These are phyloP conservation scores for Monilinia fructigena DNA, from an alignment of 2,329 filamentous ascomycete genomes.

Conservation along the genomic window DNA sequence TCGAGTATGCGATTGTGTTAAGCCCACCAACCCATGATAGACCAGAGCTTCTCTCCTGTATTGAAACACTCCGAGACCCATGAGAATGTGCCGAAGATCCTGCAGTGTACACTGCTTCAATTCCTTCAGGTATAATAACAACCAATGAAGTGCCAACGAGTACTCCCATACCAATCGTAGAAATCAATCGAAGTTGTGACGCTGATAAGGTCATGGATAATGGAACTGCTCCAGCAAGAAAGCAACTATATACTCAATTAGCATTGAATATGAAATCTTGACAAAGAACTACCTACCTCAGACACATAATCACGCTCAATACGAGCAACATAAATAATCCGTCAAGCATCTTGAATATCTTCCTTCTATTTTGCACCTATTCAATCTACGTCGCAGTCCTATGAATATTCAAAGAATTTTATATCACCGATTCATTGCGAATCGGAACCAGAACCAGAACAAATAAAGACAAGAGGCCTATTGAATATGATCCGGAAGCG, in stretches of 20 bases:
- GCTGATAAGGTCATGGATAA: conserved; percentile 84
- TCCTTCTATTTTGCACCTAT: not conserved
- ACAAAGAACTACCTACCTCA: conserved; percentile 55
- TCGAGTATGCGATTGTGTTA: conserved; percentile 27
- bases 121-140: conserved; percentile 95
- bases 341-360: conserved; percentile 39
- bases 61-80: conserved; percentile 27
- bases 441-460: not conserved
- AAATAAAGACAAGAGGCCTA: not conserved
- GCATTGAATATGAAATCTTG: not conserved
- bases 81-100: conserved; percentile 40
- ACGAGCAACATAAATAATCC: conserved; percentile 41
- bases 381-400: conserved; percentile 12
- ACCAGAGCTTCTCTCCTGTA: conserved; percentile 25
- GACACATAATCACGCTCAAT: conserved; percentile 53
- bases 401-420: not conserved
- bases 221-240: conserved; percentile 86
- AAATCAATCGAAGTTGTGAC: conserved; percentile 83
- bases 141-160: conserved; percentile 93
- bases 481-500: not conserved
- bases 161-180: conserved; percentile 88
- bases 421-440: conserved; percentile 22
- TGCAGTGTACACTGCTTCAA: conserved; percentile 78
- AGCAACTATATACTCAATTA: conserved; percentile 62
- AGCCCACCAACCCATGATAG: conserved; percentile 31